Evolutionary conservation across 2,329 filamentous ascomycete species (phyloP), one percentile per base, ranked within the genome.

Genomic region (Aspergillus sp.): DNA sequence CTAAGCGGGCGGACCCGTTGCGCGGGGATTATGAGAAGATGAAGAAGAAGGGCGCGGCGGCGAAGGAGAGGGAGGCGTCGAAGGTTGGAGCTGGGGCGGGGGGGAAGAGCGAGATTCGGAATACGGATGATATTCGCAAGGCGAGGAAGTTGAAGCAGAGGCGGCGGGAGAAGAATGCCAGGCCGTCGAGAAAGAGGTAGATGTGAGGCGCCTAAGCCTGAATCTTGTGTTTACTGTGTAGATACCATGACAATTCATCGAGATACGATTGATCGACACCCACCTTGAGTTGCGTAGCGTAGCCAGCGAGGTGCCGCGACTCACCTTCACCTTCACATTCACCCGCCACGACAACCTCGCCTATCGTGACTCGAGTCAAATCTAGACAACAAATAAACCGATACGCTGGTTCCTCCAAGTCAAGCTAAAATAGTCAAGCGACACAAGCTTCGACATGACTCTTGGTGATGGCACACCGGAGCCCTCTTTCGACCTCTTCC

Each of bases 1-100:
- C 96, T 65, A 98, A 97, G 84, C 88, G 92, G 70, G 93, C 95
- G 7, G 95, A 99, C 82, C 94, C 91, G 80, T 94, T 86, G 78
- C 86, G 95, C 64, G 93, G 94, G 76, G 94, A 99, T 79, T 99
- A 91, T 79, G 84, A 96, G 67, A 88, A 89, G 74, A 89, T 91
- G 81, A 97, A 95, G 88, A 93, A 93, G 88, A 89, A 92, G 73
- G 89, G 95, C 19, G 87, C 88, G 17, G 93, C 93, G 74, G 93
- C 94, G 50, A 91, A 90, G 79, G 91, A 97, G 82, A 93, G 75
- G 22, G 69, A 73, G 57, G 60, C 72, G 30, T 69, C 67, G 3
- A 71, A 72, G 65, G 62, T 66, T 22, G 71, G 72, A 38, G 72
- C 71, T 68, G 25, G 25, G 4, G 88, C 89, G 34, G 85, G 83